Conservation (phyloP, 495 filamentous ascomycete genomes). For the Aspergillus funiculosus region DNA sequence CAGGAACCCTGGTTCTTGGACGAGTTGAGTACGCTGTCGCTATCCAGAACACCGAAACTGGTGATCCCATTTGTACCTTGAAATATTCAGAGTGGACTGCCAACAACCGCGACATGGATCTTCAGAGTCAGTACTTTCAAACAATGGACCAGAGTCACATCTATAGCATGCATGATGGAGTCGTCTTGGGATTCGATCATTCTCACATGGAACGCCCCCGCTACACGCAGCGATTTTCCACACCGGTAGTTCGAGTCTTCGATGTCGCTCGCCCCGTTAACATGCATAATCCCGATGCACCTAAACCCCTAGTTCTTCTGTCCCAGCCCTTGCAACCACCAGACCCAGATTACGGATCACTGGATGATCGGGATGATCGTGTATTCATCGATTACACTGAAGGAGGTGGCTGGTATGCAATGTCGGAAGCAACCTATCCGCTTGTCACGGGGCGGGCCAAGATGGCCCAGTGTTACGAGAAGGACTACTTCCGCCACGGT, state of each 20-base stretch:
- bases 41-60: conserved; percentile 71
- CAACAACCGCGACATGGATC: conserved; percentile 85
- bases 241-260: conserved; percentile 85
- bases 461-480: conserved; percentile 57
- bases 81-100: conserved; percentile 94
- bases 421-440: conserved; percentile 84
- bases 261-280: conserved; percentile 73
- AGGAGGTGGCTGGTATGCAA: conserved; percentile 83
- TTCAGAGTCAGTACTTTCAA: conserved; percentile 69
- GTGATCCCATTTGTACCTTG: conserved; percentile 76
- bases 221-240: conserved; percentile 64
- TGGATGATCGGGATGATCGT: conserved; percentile 53
- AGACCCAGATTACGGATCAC: conserved; percentile 48
- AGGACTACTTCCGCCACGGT: conserved; percentile 48
- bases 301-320: conserved; percentile 64
- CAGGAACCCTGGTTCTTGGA: conserved; percentile 69
- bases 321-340: conserved; percentile 76
- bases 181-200: conserved; percentile 73
- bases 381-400: conserved; percentile 86
- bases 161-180: conserved; percentile 81
- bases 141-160: conserved; percentile 88
- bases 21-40: conserved; percentile 81
- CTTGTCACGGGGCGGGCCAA: conserved; percentile 64
- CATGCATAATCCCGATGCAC: conserved; percentile 48
- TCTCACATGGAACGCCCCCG: conserved; percentile 48